These are phyloP conservation scores for Rhizopogon parksii DNA, from an alignment of 1,284 basidiomycete species.

Conservation along the genomic window DNA sequence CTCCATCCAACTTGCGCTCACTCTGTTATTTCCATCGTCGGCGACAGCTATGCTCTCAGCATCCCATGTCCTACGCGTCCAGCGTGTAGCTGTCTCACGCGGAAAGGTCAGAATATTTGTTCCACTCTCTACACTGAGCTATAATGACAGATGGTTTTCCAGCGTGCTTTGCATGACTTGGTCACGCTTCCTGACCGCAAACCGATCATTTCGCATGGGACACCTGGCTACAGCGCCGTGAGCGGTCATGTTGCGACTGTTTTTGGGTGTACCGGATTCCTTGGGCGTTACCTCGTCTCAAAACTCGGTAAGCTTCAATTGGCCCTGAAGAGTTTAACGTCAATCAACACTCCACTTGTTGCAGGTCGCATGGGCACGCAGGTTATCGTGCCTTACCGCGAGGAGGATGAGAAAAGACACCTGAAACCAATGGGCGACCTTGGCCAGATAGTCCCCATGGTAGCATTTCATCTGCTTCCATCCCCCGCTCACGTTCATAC, in stretches of 20 bases:
- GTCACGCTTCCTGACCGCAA: conserved; percentile 53
- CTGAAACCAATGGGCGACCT: conserved; percentile 94
- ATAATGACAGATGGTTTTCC: conserved; percentile 9
- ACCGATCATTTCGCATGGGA: conserved; percentile 68
- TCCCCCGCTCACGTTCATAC: conserved; percentile 8
- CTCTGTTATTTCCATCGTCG: conserved; percentile 19
- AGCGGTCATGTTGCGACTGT: conserved; percentile 92
- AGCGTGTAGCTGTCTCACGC: conserved; percentile 37
- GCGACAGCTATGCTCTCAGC: conserved; percentile 40
- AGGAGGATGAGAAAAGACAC: conserved; percentile 90
- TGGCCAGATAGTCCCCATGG: conserved; percentile 94
- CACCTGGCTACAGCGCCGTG: conserved; percentile 80
- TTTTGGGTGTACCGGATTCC: conserved; percentile 94
- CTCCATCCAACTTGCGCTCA: conserved; percentile 3
- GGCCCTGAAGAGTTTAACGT: conserved; percentile 1
- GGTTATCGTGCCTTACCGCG: conserved; percentile 92
- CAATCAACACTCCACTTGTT: conserved; percentile 11
- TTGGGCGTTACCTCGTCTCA: conserved; percentile 90
- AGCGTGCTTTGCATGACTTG: conserved; percentile 71
- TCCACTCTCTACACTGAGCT: neutral
- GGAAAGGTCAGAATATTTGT: conserved; percentile 35
- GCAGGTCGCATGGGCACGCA: conserved; percentile 88
- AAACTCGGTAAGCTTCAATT: conserved; percentile 67
- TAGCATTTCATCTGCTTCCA: conserved; percentile 26
- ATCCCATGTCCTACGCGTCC: conserved; percentile 42